phyloP scores from a whole-genome alignment of 2,329 filamentous ascomycete species.

The Paecilomyces formosus region DNA sequence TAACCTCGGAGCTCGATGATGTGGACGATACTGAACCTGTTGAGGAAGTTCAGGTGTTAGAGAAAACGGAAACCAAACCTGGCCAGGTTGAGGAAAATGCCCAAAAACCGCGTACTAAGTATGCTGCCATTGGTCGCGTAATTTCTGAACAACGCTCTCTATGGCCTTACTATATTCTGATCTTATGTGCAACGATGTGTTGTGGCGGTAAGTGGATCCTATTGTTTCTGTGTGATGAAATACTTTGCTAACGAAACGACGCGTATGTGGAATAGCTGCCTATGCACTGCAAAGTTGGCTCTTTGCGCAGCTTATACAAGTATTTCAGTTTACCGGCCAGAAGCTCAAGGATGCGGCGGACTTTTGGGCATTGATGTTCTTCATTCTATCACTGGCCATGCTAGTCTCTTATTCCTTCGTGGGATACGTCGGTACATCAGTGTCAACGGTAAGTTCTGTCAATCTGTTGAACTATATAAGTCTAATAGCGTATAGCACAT shows the following conservation, averaged over 20 bases:
- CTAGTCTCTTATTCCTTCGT: constrained; percentile 38
- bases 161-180: constrained; percentile 20
- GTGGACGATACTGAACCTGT: constrained; percentile 1
- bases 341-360: constrained; percentile 36
- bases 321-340: constrained; percentile 37
- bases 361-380: constrained; percentile 51
- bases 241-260: neutral
- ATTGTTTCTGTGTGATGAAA: too few species aligned
- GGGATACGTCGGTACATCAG: constrained; percentile 38
- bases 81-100: neutral
- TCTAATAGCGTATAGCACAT: constrained; percentile 17
- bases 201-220: constrained; percentile 19
- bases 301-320: constrained; percentile 42
- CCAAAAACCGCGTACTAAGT: constrained; percentile 9
- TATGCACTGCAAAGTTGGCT: constrained; percentile 34
- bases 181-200: constrained; percentile 17
- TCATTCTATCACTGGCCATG: constrained; percentile 45
- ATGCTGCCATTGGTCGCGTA: constrained; percentile 15
- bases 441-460: constrained; percentile 34
- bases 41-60: neutral
- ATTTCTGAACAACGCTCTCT: constrained; percentile 24
- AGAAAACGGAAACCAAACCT: neutral
- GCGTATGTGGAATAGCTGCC: constrained; percentile 10
- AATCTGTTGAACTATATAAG: neutral
- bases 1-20: neutral